Conservation (phyloP, 148 eudicot genomes). For the Nyssa sinensis region DNA sequence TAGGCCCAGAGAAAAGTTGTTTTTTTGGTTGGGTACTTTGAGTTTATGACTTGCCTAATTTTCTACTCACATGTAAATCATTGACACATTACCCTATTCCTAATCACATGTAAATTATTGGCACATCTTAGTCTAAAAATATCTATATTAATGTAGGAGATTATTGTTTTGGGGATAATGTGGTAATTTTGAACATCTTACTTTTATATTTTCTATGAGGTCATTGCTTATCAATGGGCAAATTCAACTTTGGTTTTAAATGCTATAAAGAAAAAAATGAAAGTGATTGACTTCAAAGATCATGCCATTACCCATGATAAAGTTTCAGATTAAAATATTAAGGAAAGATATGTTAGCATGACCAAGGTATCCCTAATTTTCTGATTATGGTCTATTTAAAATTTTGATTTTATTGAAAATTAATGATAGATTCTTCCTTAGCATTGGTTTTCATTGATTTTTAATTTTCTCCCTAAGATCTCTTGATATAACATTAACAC, state of each 20-base stretch:
- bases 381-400: background rate
- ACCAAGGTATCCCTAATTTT: background rate
- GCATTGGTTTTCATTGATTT: no score
- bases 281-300: constrained; percentile 11
- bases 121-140: no score
- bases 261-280: constrained; percentile 10
- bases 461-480: no score
- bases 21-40: constrained; percentile 2
- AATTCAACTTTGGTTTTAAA: constrained; percentile 18
- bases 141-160: background rate
- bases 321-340: constrained; percentile 1
- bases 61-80: no score
- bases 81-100: no score
- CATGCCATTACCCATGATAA: background rate
- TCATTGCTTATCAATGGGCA: constrained; percentile 11
- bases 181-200: background rate
- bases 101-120: no score
- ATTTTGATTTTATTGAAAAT: background rate
- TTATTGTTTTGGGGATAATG: background rate
- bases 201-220: background rate
- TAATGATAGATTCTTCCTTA: background rate
- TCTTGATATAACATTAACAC: no score
- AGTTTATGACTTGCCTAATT: background rate
- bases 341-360: background rate
- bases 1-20: background rate